These are phyloP conservation scores for Alternaria ventricosa DNA, from an alignment of 2,329 filamentous ascomycete species.

Conservation along the genomic window DNA sequence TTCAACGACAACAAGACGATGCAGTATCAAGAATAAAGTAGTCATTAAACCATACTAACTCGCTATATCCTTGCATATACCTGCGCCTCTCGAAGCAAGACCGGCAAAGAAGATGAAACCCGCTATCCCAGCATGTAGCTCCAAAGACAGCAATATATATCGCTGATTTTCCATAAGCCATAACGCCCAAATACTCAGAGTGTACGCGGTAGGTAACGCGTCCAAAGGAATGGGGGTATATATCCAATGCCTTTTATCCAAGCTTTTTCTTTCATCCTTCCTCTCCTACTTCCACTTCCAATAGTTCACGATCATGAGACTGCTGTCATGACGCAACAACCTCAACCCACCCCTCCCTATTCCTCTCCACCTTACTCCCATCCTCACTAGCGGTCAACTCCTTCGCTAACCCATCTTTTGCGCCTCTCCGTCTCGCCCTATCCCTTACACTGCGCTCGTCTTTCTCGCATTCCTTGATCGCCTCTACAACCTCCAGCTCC, in stretches of 20 bases:
- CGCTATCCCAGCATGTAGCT: not conserved
- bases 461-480: slow-evolving; percentile 53
- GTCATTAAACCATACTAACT: slow-evolving; percentile 3
- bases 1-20: too few species aligned
- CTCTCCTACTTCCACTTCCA: too few species aligned
- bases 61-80: not conserved
- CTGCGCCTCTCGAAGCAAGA: not conserved
- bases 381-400: slow-evolving; percentile 37
- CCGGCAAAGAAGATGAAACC: not conserved
- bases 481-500: slow-evolving; percentile 54
- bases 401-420: slow-evolving; percentile 41
- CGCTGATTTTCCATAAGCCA: not conserved
- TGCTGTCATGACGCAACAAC: slow-evolving; percentile 21
- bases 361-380: slow-evolving; percentile 25
- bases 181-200: not conserved
- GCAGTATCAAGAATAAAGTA: not conserved
- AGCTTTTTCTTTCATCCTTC: not conserved
- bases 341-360: slow-evolving; percentile 48
- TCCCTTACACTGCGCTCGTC: slow-evolving; percentile 56
- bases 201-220: not conserved
- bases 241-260: slow-evolving; percentile 1
- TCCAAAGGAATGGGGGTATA: slow-evolving; percentile 7
- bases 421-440: slow-evolving; percentile 49
- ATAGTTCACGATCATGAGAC: too few species aligned
- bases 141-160: not conserved